Conservation (phyloP, 495 filamentous ascomycete genomes). For the Trichocladium uniseriatum region DNA sequence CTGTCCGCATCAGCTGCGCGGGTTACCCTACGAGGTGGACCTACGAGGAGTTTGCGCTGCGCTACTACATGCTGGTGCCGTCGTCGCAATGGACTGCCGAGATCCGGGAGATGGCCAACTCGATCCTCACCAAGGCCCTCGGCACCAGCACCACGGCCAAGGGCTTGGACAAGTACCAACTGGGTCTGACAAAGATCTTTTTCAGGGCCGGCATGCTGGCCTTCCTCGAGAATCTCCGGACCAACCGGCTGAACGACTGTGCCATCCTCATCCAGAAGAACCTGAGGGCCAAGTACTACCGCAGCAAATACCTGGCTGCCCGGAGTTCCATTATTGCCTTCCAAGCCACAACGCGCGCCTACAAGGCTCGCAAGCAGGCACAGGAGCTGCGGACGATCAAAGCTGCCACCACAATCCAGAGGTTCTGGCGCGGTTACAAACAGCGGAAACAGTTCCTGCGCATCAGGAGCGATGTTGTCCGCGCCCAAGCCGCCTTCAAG, state of each 20-base stretch:
- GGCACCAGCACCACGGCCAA: constrained; percentile 58
- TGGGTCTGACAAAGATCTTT: constrained; percentile 96
- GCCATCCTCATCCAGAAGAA: constrained; percentile 99
- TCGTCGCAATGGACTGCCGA: constrained; percentile 87
- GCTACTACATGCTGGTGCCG: constrained; percentile 97
- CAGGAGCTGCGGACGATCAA: constrained; percentile 73
- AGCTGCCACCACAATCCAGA: constrained; percentile 88
- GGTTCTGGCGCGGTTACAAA: constrained; percentile 86
- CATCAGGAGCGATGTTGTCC: constrained; percentile 72
- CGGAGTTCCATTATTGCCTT: constrained; percentile 68
- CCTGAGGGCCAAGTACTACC: constrained; percentile 86
- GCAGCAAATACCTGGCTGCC: constrained; percentile 83
- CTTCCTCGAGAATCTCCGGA: constrained; percentile 89
- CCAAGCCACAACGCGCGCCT: constrained; percentile 65
- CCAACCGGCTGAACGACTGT: constrained; percentile 81
- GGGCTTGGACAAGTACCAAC: constrained; percentile 88
- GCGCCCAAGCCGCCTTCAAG: constrained; percentile 80
- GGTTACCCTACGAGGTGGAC: constrained; percentile 98
- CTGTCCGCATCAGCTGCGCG: constrained; percentile 93
- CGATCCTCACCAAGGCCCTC: constrained; percentile 83
- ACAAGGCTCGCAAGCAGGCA: constrained; percentile 64
- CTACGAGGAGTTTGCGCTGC: constrained; percentile 94
- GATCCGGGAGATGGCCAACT: constrained; percentile 85
- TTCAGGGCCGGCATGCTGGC: constrained; percentile 99
- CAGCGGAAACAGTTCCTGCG: constrained; percentile 66